These are phyloP conservation scores for Narthecium ossifragum DNA, from an alignment of 106 monocot genomes.

Conservation along the genomic window DNA sequence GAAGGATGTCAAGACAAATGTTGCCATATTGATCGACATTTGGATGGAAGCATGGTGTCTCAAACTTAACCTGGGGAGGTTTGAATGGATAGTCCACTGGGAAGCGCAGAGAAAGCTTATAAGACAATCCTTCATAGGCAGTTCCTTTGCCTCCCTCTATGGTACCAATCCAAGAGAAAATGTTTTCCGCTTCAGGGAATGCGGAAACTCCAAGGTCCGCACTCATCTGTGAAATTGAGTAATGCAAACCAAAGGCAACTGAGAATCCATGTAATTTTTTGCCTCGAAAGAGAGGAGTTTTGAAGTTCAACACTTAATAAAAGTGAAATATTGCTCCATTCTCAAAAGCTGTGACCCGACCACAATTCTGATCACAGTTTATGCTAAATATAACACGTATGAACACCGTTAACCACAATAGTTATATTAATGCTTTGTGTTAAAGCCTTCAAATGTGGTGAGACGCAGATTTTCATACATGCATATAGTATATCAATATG, in stretches of 20 bases:
- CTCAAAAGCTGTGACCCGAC: background rate
- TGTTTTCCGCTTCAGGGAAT: conserved; percentile 74
- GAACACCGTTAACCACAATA: too few species aligned
- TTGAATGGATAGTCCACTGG: conserved; percentile 80
- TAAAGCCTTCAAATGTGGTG: too few species aligned
- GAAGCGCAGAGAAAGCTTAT: conserved; percentile 64
- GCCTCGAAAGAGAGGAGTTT: background rate
- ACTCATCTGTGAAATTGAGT: conserved; percentile 39
- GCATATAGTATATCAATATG: too few species aligned
- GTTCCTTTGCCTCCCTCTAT: conserved; percentile 67
- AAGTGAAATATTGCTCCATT: background rate
- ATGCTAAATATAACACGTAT: background rate
- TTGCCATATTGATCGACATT: conserved; percentile 74
- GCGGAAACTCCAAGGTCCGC: conserved; percentile 63
- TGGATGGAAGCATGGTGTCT: conserved; percentile 76
- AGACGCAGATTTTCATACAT: too few species aligned
- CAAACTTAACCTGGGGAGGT: conserved; percentile 77
- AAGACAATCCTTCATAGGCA: conserved; percentile 68
- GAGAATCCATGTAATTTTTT: background rate
- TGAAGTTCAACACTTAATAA: background rate
- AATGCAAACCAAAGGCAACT: background rate
- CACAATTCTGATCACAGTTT: background rate
- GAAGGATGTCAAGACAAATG: conserved; percentile 78
- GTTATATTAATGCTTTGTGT: too few species aligned
- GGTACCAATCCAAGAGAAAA: conserved; percentile 76